Evolutionary conservation across 2,329 filamentous ascomycete species (phyloP), one percentile per base, ranked within the genome.

Genomic region (Pestalotiopsis fici): DNA sequence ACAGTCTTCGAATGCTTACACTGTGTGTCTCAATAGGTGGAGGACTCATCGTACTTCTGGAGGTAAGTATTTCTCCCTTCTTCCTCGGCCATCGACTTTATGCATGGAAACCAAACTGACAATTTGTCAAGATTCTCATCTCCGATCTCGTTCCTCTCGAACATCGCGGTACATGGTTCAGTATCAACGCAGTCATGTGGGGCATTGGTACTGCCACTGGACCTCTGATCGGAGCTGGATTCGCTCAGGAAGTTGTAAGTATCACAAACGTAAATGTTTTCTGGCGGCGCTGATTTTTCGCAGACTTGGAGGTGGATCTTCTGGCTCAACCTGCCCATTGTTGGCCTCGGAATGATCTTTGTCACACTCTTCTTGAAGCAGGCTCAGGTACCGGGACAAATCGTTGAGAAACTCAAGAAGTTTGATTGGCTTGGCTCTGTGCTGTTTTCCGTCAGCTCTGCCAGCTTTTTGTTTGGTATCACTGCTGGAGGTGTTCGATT

Each of bases 401-500:
- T 88, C 63, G 25, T 78, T 1, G 74, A 79, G 35, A 88, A 88
- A 71, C 78, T 88, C 5, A 79, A 78, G 56, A 81, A 83, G 7
- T 85, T 93, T 27, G 90, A 93, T 74, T 93, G 87, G 84, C 65
- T 89, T 47, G 91, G 91, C 2, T 84, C 86, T 3, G 71, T 86
- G 0, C 74, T 93, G 3, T 92, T 93, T 74, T 82, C 91, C n/a
- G 85, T 63, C 23, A 64, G 65, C 27, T 66, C 69, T n/a, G 62
- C 70, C 5, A 35, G 64, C 4, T 67, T 72, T 31, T 35, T 72
- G 39, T 69, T 72, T 28, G 71, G 71, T 1, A 61, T 92, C 3
- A 89, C 88, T 1, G 91, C 89, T 83, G 91, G 90, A 15, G 91
- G 90, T 50, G 84, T 91, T 18, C 87, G 90, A 78, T 92, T 91